Evolutionary conservation across 805 yeast species (phyloP).

Genomic region (Saccharomycopsis fibuligera): DNA sequence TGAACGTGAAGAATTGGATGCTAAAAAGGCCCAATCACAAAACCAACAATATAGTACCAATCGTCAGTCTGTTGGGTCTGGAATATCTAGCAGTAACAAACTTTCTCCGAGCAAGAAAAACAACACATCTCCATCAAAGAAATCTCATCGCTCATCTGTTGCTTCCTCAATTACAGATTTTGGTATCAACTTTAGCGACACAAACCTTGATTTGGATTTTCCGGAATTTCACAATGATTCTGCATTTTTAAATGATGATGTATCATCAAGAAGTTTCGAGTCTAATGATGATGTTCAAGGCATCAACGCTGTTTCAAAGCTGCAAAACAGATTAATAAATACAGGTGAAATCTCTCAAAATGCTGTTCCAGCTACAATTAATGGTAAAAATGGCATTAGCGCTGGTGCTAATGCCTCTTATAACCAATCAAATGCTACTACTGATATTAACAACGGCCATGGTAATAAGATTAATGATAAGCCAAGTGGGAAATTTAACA

Average conservation of each 20-base stretch:
- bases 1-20: background rate
- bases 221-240: constrained; percentile 21
- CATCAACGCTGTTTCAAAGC: constrained; percentile 4
- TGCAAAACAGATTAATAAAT: no score
- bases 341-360: no score
- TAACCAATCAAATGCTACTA: background rate
- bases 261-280: constrained; percentile 18
- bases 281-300: constrained; percentile 14
- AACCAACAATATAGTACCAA: background rate
- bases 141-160: background rate
- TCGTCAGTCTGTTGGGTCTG: no score
- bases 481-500: background rate
- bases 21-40: background rate
- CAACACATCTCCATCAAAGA: background rate
- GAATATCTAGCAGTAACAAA: background rate
- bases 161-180: constrained; percentile 11
- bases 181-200: constrained; percentile 18
- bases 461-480: background rate
- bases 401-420: background rate
- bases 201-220: constrained; percentile 20
- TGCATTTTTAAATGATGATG: constrained; percentile 5
- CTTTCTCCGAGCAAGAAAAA: background rate
- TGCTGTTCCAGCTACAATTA: no score
- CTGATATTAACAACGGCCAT: no score
- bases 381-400: background rate